These are phyloP conservation scores for Adansonia digitata DNA, from an alignment of 345 rosid genomes.

Conservation along the genomic window DNA sequence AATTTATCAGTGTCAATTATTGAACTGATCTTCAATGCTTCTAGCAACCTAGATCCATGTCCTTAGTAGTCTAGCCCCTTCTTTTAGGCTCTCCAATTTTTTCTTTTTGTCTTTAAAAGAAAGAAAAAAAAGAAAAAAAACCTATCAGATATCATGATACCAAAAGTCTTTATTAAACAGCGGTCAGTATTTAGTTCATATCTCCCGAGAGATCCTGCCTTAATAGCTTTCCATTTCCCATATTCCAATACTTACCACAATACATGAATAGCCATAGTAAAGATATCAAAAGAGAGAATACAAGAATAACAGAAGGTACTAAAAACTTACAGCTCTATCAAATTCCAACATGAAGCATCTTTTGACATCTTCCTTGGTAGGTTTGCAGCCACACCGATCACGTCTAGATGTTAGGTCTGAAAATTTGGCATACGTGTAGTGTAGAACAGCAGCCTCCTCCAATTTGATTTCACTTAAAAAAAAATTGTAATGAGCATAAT, in stretches of 20 bases:
- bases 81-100: background rate
- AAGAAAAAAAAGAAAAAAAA: background rate
- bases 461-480: slow-evolving; percentile 66
- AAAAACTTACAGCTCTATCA: slow-evolving; percentile 83
- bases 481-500: background rate
- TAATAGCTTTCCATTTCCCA: background rate
- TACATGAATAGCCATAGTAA: background rate
- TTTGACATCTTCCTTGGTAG: slow-evolving; percentile 92
- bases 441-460: slow-evolving; percentile 96
- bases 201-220: background rate
- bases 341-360: slow-evolving; percentile 98
- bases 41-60: background rate
- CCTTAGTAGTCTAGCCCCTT: background rate
- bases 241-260: background rate
- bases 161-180: background rate
- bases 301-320: slow-evolving; percentile 10
- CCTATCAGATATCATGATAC: background rate
- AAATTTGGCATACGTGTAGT: slow-evolving; percentile 86
- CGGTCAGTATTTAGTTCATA: background rate
- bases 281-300: background rate
- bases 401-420: slow-evolving; percentile 94
- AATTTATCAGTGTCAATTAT: background rate
- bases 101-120: too few species aligned
- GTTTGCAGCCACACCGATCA: slow-evolving; percentile 97
- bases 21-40: background rate